Conservation (phyloP, 2,329 filamentous ascomycete species). For the Penicillium sp. region DNA sequence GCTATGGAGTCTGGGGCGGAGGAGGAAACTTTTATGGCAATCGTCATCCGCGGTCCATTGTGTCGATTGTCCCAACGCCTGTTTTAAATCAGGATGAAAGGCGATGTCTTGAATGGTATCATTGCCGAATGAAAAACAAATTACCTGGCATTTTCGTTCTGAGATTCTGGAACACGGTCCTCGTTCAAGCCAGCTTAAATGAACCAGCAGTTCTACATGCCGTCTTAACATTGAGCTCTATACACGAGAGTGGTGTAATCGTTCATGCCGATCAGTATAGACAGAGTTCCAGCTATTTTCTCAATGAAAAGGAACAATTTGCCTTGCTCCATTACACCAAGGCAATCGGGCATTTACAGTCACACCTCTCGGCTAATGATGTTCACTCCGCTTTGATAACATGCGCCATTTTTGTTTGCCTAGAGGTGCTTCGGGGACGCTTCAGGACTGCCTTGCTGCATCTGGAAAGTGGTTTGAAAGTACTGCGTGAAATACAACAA, state of each 20-base stretch:
- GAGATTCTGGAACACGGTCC: background rate
- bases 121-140: background rate
- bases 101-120: background rate
- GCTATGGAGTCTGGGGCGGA: conserved; percentile 7
- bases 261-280: background rate
- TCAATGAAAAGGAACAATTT: background rate
- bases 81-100: background rate
- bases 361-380: background rate
- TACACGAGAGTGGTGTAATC: background rate
- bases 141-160: conserved; percentile 1
- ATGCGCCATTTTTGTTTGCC: background rate
- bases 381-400: background rate
- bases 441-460: conserved; percentile 1
- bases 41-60: background rate
- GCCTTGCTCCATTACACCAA: background rate
- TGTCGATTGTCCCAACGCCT: background rate
- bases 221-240: background rate
- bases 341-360: background rate
- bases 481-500: background rate
- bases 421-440: background rate
- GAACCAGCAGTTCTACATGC: conserved; percentile 4
- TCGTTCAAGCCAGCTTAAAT: background rate
- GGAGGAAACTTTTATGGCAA: conserved; percentile 8
- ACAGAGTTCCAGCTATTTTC: background rate
- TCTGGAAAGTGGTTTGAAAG: background rate